Base-by-base conservation (phyloP, 2,329 filamentous ascomycete species). In the Geoglossum cookeanum region DNA sequence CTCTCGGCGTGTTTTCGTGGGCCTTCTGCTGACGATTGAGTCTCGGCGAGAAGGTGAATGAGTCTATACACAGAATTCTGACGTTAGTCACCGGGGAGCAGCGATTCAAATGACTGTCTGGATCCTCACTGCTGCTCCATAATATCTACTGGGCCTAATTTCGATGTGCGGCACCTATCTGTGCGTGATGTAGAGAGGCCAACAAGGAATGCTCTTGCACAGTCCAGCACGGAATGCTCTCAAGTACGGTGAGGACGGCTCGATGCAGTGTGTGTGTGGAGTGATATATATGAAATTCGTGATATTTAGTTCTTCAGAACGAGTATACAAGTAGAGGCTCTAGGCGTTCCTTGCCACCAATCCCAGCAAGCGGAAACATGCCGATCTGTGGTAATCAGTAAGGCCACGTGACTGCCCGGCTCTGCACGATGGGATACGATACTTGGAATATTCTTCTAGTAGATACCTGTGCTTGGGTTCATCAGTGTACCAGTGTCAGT, bases 1-100 rank as follows among this genome's bases (percentile, higher is more conserved):
- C 84, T 76, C 73, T 98, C 92, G 64, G 92, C 92, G 68, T 86
- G 81, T 68, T 87, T 89, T 69, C 91, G 84, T 58, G 85, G 83
- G 57, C 74, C 81, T 69, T 91, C 83, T 59, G 83, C 80, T 60
- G 85, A 66, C 61, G 83, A 83, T 73, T 94, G 88, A 55, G 90
- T 94, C 71, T 89, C 87, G 65, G 84, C 81, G 62, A 98, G 83
- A 69, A 97, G 79, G 70, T 84, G 83, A 65, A 92, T 83, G 70
- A 98, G 81, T 75, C 55, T 57, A 7, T 15, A 37, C 22, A 8
- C 17, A 30, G 15, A n/a, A 35, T 2, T 13, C 22, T 11, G 37
- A 56, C 11, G n/a, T 56, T 35, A 56, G 54, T 4, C 22, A 17
- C n/a, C 37, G 13, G 15, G 49, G 15, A 5, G 32, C 13, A 15